These are phyloP conservation scores for Tulasnella sp. DNA, from an alignment of 768 basidiomycete species.

Conservation along the genomic window DNA sequence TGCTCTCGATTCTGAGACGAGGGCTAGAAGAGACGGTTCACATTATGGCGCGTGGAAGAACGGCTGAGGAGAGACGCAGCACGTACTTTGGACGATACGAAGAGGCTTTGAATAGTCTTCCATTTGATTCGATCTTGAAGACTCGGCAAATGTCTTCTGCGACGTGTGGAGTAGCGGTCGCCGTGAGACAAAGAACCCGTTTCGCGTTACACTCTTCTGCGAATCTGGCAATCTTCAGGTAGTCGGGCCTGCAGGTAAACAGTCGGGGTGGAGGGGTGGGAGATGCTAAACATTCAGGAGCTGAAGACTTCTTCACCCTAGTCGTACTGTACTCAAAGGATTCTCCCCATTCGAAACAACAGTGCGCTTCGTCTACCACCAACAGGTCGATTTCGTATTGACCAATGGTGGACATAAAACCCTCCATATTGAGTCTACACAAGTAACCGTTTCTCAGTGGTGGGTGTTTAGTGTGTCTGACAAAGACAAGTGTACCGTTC, in stretches of 20 bases:
- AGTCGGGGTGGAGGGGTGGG: neutral
- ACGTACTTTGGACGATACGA: conserved; percentile 48
- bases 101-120: conserved; percentile 46
- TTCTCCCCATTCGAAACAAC: conserved; percentile 47
- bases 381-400: conserved; percentile 46
- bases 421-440: conserved; percentile 46
- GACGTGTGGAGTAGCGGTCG: conserved; percentile 47
- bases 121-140: conserved; percentile 43
- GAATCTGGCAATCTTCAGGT: conserved; percentile 46
- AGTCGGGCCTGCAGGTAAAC: conserved; percentile 31
- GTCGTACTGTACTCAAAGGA: conserved; percentile 41
- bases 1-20: conserved; percentile 39
- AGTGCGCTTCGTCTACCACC: conserved; percentile 52
- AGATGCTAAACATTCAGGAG: too few relatives aligned
- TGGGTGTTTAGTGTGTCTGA: neutral
- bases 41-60: neutral
- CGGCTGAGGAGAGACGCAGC: neutral
- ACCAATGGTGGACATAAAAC: conserved; percentile 46
- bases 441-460: neutral
- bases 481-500: conserved; percentile 38
- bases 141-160: conserved; percentile 47
- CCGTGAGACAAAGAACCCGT: conserved; percentile 47
- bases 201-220: conserved; percentile 48
- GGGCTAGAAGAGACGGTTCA: conserved; percentile 37
- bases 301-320: neutral